Conservation (phyloP, 352 stramenopile genomes). For the Phytophthora citricola region DNA sequence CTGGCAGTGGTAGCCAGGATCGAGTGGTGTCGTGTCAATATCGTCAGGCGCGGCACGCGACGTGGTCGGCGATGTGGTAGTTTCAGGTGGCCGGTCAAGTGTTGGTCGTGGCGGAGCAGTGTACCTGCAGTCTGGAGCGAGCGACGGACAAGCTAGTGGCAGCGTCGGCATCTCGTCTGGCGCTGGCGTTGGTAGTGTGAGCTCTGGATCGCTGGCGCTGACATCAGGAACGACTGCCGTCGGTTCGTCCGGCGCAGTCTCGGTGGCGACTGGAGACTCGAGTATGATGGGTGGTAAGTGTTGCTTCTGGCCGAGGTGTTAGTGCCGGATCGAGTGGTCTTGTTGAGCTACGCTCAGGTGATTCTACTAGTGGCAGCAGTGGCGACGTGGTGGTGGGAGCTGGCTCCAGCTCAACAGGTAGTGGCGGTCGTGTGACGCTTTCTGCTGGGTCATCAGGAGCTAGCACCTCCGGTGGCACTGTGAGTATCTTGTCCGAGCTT, state of each 20-base stretch:
- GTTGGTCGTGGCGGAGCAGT: constrained; percentile 19
- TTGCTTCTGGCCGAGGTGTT: constrained; percentile 2
- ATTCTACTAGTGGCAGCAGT: no score
- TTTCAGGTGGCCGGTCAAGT: constrained; percentile 27
- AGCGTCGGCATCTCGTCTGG: constrained; percentile 17
- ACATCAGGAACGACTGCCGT: constrained; percentile 10
- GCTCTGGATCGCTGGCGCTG: constrained; percentile 20
- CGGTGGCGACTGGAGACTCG: constrained; percentile 25
- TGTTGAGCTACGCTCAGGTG: constrained; percentile 1
- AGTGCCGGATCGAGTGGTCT: background rate
- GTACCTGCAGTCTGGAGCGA: constrained; percentile 26
- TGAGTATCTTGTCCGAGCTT: no score
- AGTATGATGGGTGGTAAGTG: constrained; percentile 14
- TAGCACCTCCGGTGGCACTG: no score
- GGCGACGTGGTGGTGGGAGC: no score
- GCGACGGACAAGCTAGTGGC: constrained; percentile 25
- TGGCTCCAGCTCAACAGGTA: no score
- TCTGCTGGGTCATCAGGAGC: no score
- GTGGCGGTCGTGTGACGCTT: no score
- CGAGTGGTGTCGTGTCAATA: constrained; percentile 31
- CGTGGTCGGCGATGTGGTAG: constrained; percentile 19
- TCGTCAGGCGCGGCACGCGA: constrained; percentile 27
- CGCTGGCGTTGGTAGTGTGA: constrained; percentile 8
- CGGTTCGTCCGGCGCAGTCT: constrained; percentile 20
- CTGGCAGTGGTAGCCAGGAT: constrained; percentile 27